Evolutionary conservation across 2,329 filamentous ascomycete genomes (phyloP).

Genomic region (Hypoxylon sp.): DNA sequence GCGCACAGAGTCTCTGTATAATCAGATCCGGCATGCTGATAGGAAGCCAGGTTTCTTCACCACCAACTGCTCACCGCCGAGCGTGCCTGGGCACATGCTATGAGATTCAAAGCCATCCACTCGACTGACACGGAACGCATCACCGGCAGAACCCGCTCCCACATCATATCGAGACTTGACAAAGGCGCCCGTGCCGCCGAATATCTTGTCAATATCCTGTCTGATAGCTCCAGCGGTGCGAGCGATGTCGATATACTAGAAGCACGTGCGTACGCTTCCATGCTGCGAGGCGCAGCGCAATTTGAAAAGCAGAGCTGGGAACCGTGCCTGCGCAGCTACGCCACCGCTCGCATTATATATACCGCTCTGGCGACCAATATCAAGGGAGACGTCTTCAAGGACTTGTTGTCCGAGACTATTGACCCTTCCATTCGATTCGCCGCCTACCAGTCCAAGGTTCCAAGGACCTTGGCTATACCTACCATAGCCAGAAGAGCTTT

Average conservation of each 20-base stretch:
- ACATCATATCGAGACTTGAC: constrained; percentile 85
- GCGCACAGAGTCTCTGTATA: constrained; percentile 36
- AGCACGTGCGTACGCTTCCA: constrained; percentile 81
- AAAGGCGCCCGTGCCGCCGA: constrained; percentile 79
- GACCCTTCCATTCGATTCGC: constrained; percentile 95
- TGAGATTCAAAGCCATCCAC: constrained; percentile 89
- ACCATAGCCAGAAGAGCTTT: constrained; percentile 83
- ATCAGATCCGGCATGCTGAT: constrained; percentile 14
- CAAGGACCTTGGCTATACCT: constrained; percentile 82
- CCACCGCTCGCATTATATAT: constrained; percentile 83
- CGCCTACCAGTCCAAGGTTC: constrained; percentile 88
- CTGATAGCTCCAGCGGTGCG: constrained; percentile 69
- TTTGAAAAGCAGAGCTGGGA: constrained; percentile 93
- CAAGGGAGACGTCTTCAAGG: constrained; percentile 82
- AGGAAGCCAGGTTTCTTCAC: constrained; percentile 68
- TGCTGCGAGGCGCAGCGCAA: constrained; percentile 77
- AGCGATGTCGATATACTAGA: constrained; percentile 78
- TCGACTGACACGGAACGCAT: constrained; percentile 82
- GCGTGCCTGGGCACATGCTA: constrained; percentile 92
- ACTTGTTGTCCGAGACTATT: constrained; percentile 83
- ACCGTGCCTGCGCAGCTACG: constrained; percentile 76
- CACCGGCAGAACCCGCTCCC: constrained; percentile 78
- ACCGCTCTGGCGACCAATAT: constrained; percentile 70
- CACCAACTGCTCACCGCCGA: constrained; percentile 88
- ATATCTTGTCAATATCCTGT: constrained; percentile 71